A percentile compares a stretch with the other conserved stretches of the same genome.
Conservation (phyloP, 140 eudicot genomes). For the Stevia rebaudiana region DNA sequence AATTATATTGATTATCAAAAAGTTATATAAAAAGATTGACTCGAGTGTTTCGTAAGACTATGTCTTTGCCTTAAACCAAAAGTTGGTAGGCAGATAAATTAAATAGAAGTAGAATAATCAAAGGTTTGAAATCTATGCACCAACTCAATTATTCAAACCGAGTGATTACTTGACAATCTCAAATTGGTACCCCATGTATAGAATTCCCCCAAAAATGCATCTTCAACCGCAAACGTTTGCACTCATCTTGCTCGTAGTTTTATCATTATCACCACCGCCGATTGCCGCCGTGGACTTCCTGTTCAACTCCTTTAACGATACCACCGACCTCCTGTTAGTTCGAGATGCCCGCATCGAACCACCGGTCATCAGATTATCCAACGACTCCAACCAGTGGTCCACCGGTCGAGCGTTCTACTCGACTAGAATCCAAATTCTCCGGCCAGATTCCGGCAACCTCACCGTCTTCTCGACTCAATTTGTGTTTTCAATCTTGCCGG, state of each 20-base stretch:
- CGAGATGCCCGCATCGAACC: conserved; percentile 63
- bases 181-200: not conserved
- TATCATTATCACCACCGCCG: conserved; percentile 13
- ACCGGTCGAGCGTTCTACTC: conserved; percentile 59
- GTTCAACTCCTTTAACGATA: conserved; percentile 49
- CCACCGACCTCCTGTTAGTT: conserved; percentile 31
- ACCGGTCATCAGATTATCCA: conserved; percentile 55
- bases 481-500: conserved; percentile 57
- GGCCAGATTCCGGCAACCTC: conserved; percentile 17
- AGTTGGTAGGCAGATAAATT: too few relatives aligned
- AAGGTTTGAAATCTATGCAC: not conserved
- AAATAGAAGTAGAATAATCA: not conserved
- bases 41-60: too few relatives aligned
- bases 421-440: conserved; percentile 24
- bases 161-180: not conserved
- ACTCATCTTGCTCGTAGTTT: not conserved
- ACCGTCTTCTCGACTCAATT: conserved; percentile 61
- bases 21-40: too few relatives aligned
- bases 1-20: too few relatives aligned
- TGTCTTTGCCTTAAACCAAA: too few relatives aligned
- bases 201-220: conserved; percentile 8
- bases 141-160: too few relatives aligned
- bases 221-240: not conserved
- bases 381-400: conserved; percentile 52
- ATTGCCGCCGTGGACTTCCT: conserved; percentile 54